Conservation (phyloP, 169 alveolate genomes). For the Perkinsus chesapeaki region DNA sequence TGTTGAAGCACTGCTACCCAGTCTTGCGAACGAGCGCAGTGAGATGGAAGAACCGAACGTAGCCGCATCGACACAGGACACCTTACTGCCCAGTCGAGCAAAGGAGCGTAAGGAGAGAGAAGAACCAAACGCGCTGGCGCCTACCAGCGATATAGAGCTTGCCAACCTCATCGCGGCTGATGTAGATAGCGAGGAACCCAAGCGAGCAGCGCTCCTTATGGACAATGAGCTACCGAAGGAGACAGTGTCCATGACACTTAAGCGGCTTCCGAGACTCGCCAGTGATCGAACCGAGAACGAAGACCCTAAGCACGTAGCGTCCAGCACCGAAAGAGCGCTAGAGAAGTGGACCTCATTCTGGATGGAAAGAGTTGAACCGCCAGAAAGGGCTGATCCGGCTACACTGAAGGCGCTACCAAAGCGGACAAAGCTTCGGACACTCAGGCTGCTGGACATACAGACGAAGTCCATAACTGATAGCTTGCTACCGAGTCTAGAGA, state of each 20-base stretch:
- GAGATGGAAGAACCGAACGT: background rate
- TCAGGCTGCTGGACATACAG: background rate
- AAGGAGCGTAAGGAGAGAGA: background rate
- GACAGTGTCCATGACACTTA: background rate
- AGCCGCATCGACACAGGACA: background rate
- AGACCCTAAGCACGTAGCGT: background rate
- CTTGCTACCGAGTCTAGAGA: background rate
- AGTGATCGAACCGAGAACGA: background rate
- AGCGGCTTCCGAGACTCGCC: background rate
- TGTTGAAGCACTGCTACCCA: conserved; percentile 4
- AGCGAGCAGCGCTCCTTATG: background rate
- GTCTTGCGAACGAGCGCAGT: conserved; percentile 5
- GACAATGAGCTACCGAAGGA: background rate
- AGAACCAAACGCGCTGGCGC: background rate
- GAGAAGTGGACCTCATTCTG: background rate
- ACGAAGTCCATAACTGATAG: background rate
- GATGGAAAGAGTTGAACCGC: background rate
- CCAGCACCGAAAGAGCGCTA: background rate
- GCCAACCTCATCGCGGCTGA: background rate
- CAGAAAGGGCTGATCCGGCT: background rate
- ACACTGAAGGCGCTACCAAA: background rate
- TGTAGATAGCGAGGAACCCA: background rate
- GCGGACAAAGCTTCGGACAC: conserved; percentile 1
- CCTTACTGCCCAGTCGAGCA: background rate
- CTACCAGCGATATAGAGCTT: background rate